Base-by-base conservation (phyloP, 148 eudicot genomes). In the Rheum nobile region DNA sequence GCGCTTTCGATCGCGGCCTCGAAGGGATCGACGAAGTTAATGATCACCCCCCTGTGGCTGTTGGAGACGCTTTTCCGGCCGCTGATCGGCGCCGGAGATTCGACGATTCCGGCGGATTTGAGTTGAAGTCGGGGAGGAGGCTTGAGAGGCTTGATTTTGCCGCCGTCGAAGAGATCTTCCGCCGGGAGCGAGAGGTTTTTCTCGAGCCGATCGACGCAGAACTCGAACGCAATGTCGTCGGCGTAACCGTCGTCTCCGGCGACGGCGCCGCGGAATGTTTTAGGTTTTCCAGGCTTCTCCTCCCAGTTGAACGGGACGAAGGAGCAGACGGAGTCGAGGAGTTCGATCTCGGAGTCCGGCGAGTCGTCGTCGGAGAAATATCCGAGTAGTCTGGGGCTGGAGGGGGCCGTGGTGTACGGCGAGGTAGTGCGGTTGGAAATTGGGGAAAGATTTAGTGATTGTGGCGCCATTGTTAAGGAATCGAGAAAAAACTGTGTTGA, bases 271-370 rank as follows among this genome's bases (percentile, higher is more conserved):
- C 8, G 24, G 26, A 6, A 21, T 34, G 70, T 32, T 41, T 80
- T 79, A 2, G 76, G 76, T 9, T 69, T 72, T 1, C 63, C 75
- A 0, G 79, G 81, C 44, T 78, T 72, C 71, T 78, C 82, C 73
- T 80, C 79, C 82, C 82, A 81, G 1, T 78, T 77, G 29, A 85
- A 78, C 10, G 82, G 82, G 12, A 77, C 67, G 10, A 55, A 21
- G 4, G 75, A 72, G n/a, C 32, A 74, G 16, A 43, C 16, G 29
- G 76, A 74, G 10, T 74, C 70, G 50, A 42, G 24, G 71, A 74
- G 71, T 13, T 57, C 70, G 71, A 26, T 11, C n/a, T 54, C 69
- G 31, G 68, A 37, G 4, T 34, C 41, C 43, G 29, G 10, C 21
- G 43, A 55, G 31, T 38, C 70, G 22, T 32, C 38, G 41, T 65